These are phyloP conservation scores for Linum lewisii DNA, from an alignment of 345 rosid genomes.

Conservation along the genomic window DNA sequence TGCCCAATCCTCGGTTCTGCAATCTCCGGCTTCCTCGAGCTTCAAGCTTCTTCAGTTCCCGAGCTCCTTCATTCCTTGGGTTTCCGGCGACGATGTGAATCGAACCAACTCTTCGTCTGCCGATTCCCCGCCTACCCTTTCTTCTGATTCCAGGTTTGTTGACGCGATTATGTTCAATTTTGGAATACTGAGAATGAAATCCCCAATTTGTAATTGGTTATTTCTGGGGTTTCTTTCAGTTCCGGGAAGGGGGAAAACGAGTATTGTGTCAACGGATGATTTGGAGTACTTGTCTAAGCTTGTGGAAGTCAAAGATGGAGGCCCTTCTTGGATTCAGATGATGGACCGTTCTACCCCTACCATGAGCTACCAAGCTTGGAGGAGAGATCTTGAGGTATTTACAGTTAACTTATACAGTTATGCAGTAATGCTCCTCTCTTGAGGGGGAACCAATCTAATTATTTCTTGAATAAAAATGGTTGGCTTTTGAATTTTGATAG, in stretches of 20 bases:
- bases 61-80: conserved; percentile 31
- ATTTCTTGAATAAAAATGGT: neutral
- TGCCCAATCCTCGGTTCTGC: conserved; percentile 2
- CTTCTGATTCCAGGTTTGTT: conserved; percentile 40
- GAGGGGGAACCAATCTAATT: conserved; percentile 16
- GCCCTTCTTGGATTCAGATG: conserved; percentile 94
- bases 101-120: conserved; percentile 15
- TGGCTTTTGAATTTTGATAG: conserved; percentile 31
- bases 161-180: neutral
- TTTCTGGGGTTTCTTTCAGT: conserved; percentile 20
- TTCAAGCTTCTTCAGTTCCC: conserved; percentile 49
- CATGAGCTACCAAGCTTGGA: conserved; percentile 85
- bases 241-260: conserved; percentile 26
- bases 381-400: conserved; percentile 70
- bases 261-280: conserved; percentile 51
- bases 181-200: too few relatives aligned
- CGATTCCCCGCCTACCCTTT: conserved; percentile 14
- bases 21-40: conserved; percentile 11
- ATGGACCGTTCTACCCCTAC: conserved; percentile 74
- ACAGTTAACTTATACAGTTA: too few relatives aligned
- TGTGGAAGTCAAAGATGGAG: conserved; percentile 85
- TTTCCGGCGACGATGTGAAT: conserved; percentile 20
- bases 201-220: conserved; percentile 1
- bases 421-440: neutral
- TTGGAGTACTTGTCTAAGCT: conserved; percentile 52